A percentile compares a stretch with the other conserved stretches of the same genome.
phyloP scores from a whole-genome alignment of 1,284 basidiomycete species.

The Papiliotrema laurentii region DNA sequence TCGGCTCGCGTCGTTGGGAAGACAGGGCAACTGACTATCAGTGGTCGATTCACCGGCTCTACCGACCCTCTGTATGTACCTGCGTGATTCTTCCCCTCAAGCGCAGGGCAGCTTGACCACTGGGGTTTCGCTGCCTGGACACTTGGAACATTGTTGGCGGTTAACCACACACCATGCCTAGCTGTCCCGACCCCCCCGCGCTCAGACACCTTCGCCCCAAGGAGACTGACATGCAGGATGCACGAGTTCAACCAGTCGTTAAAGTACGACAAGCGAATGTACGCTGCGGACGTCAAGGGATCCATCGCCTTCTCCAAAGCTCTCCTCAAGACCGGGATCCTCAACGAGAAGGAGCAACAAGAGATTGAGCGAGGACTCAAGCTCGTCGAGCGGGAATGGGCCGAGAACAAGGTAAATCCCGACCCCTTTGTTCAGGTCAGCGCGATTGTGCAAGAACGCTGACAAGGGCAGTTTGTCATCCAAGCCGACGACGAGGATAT shows the following conservation, averaged over 20 bases:
- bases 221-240: constrained; percentile 59
- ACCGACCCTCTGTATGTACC: constrained; percentile 75
- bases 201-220: too few relatives aligned
- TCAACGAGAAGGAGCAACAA: constrained; percentile 67
- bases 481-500: constrained; percentile 92
- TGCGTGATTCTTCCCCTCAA: not conserved
- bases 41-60: constrained; percentile 76
- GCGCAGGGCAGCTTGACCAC: too few relatives aligned
- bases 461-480: constrained; percentile 61
- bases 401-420: constrained; percentile 57
- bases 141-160: too few relatives aligned
- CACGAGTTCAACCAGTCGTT: constrained; percentile 93
- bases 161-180: too few relatives aligned
- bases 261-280: constrained; percentile 91
- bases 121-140: too few relatives aligned
- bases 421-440: too few relatives aligned
- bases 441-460: too few relatives aligned
- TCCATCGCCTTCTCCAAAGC: constrained; percentile 95
- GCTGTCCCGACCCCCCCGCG: too few relatives aligned
- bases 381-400: constrained; percentile 81
- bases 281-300: constrained; percentile 83
- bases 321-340: constrained; percentile 69
- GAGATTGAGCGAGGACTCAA: constrained; percentile 75
- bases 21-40: constrained; percentile 7
- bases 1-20: not conserved